A percentile compares a stretch with the other conserved stretches of the same genome.
phyloP scores from a whole-genome alignment of 805 yeast genomes.

The Candida rishiriensis region DNA sequence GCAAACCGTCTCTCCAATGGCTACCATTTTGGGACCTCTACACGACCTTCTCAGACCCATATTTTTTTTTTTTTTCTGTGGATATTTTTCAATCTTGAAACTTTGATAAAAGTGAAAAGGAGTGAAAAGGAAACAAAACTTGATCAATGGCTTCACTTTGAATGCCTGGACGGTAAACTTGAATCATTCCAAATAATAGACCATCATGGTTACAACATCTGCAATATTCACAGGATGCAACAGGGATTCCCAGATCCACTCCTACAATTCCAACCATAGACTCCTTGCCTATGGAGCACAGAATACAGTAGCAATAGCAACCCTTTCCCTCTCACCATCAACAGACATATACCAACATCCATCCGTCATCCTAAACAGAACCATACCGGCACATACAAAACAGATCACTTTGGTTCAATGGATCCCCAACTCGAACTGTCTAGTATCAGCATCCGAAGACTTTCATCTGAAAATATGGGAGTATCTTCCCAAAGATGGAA shows the following conservation, averaged over 20 bases:
- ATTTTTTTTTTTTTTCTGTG: too few relatives aligned
- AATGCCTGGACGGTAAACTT: too few relatives aligned
- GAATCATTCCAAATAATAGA: too few relatives aligned
- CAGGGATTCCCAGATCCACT: conserved; percentile 57
- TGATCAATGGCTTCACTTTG: neutral
- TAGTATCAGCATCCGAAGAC: conserved; percentile 70
- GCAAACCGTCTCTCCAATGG: too few relatives aligned
- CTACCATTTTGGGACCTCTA: too few relatives aligned
- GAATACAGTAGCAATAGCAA: conserved; percentile 49
- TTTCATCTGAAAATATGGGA: conserved; percentile 59
- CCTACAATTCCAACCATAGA: conserved; percentile 34
- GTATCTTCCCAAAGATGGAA: conserved; percentile 13
- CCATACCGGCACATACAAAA: conserved; percentile 57
- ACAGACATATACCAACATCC: conserved; percentile 27
- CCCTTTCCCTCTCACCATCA: conserved; percentile 47
- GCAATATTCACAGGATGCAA: conserved; percentile 74
- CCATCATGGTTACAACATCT: neutral
- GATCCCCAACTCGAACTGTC: conserved; percentile 37
- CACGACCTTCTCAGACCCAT: too few relatives aligned
- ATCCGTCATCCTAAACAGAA: conserved; percentile 42
- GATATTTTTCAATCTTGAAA: too few relatives aligned
- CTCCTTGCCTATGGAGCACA: conserved; percentile 72
- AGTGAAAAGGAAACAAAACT: too few relatives aligned
- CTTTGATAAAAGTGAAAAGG: too few relatives aligned
- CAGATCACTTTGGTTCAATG: conserved; percentile 67